A percentile compares a stretch with the other conserved stretches of the same genome.
Evolutionary conservation across 805 yeast genomes (phyloP).

Genomic region (Zygosaccharomyces pseudorouxii): DNA sequence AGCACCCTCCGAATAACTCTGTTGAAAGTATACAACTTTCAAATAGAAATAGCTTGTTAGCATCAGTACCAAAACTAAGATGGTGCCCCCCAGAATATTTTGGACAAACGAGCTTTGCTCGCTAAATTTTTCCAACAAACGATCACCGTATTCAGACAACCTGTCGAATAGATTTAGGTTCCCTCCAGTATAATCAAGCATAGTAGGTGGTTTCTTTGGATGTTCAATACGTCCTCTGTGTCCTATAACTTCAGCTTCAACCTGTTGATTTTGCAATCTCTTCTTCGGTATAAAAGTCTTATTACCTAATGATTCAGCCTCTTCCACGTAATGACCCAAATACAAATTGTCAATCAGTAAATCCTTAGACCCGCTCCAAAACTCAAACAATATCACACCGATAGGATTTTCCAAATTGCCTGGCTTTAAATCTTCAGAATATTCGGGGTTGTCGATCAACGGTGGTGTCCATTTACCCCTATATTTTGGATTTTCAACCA

Average conservation of each 20-base stretch:
- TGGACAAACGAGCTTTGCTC: background rate
- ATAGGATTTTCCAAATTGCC: conserved; percentile 63
- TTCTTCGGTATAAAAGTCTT: conserved; percentile 56
- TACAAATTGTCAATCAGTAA: conserved; percentile 79
- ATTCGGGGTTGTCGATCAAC: conserved; percentile 63
- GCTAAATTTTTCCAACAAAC: conserved; percentile 1
- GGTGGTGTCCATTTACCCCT: conserved; percentile 76
- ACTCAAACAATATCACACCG: conserved; percentile 68
- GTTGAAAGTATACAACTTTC: conserved; percentile 1
- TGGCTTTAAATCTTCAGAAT: conserved; percentile 53
- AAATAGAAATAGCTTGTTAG: background rate
- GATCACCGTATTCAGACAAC: background rate
- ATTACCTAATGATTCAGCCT: conserved; percentile 83
- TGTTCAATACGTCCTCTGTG: background rate
- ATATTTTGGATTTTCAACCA: conserved; percentile 67
- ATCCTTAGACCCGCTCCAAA: conserved; percentile 80
- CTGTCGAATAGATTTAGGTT: background rate
- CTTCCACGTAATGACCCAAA: conserved; percentile 75
- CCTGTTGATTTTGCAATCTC: conserved; percentile 45
- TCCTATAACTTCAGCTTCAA: conserved; percentile 28
- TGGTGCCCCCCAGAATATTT: conserved; percentile 1
- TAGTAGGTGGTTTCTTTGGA: conserved; percentile 2
- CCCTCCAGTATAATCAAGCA: background rate
- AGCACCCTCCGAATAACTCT: background rate
- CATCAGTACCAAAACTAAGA: background rate